Base-by-base conservation (phyloP, 2,329 filamentous ascomycete species). In the Elsinoe fawcettii region DNA sequence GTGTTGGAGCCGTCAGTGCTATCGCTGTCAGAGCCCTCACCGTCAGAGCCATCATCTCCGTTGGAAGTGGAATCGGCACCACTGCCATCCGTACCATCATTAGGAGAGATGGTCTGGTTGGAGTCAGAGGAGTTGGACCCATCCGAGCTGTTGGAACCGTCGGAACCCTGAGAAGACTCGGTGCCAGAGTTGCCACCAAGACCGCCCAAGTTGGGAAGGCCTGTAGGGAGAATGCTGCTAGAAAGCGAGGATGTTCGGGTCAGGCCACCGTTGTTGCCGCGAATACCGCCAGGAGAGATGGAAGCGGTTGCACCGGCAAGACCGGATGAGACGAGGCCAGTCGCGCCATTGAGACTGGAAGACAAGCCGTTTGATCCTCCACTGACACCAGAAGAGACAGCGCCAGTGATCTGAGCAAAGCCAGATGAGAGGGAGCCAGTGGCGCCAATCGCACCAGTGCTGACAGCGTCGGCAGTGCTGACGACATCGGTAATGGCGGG, bases 341-440 rank as follows among this genome's bases (percentile, higher is more conserved):
- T 23, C 5, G 39, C 39, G 5, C 39, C 39, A 22, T 14, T 23
- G 44, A 32, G 3, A 14, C 46, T 20, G 32, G 16, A 34, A 5
- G 47, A 16, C 11, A 12, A 8, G 20, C 20, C 22, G 5, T n/a
- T 9, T 3, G 44, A 27, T 7, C 22, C 44, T 11, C 22, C 22
- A 25, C 5, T 16, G 16, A 36, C 30, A 18, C 47, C 44, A 9
- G 6, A 5, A n/a, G 44, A 49, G 23, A 30, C 23, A 14, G 25
- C 49, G 49, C 30, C 32, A 39, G 49, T 23, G 20, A 46, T 25
- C 5, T 14, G 20, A 23, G 20, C 41, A n/a, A 7, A 6, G 12
- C 18, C 41, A 46, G 41, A 46, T n/a, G 41, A 25, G 32, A 53
- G 2, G 39, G 49, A 8, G 16, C 49, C 49, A n/a, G 49, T 53